Percentiles rank a stretch among this genome's conserved stretches.
These are phyloP conservation scores for Hypoxylon fragiforme DNA, from an alignment of 495 filamentous ascomycete species.

Conservation along the genomic window DNA sequence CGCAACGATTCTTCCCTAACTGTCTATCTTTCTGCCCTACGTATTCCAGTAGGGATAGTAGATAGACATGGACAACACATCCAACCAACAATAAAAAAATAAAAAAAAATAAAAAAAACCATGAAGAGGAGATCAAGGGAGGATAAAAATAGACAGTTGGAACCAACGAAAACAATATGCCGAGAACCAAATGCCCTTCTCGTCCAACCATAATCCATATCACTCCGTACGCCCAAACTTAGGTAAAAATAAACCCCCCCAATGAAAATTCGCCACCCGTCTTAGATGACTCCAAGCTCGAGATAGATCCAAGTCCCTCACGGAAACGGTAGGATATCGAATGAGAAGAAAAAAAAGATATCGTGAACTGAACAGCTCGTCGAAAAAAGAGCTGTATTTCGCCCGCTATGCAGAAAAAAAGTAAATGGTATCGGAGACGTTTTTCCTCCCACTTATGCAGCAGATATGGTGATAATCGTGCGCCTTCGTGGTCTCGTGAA, in stretches of 20 bases:
- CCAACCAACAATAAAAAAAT: no score
- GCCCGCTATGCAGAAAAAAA: slow-evolving; percentile 39
- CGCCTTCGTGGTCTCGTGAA: slow-evolving; percentile 32
- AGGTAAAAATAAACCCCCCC: not conserved
- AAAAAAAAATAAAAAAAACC: no score
- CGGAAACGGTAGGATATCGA: slow-evolving; percentile 7
- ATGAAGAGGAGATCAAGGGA: not conserved
- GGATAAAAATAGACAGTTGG: slow-evolving; percentile 8
- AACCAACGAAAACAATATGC: slow-evolving; percentile 6
- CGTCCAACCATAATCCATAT: slow-evolving; percentile 21
- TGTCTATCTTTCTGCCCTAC: no score
- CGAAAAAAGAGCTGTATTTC: slow-evolving; percentile 25
- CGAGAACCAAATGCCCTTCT: slow-evolving; percentile 15
- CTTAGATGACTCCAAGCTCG: slow-evolving; percentile 33
- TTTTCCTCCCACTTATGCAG: slow-evolving; percentile 32
- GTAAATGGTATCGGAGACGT: slow-evolving; percentile 31
- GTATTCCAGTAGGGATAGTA: slow-evolving; percentile 1
- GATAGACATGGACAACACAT: no score
- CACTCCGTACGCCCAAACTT: slow-evolving; percentile 30
- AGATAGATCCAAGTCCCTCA: slow-evolving; percentile 24
- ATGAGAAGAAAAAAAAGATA: slow-evolving; percentile 1
- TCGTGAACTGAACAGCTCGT: not conserved
- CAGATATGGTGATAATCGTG: slow-evolving; percentile 29
- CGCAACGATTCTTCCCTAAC: not conserved
- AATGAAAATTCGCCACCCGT: slow-evolving; percentile 21